phyloP scores from a whole-genome alignment of 2,329 filamentous ascomycete genomes.

The Colletotrichum endophyticum region DNA sequence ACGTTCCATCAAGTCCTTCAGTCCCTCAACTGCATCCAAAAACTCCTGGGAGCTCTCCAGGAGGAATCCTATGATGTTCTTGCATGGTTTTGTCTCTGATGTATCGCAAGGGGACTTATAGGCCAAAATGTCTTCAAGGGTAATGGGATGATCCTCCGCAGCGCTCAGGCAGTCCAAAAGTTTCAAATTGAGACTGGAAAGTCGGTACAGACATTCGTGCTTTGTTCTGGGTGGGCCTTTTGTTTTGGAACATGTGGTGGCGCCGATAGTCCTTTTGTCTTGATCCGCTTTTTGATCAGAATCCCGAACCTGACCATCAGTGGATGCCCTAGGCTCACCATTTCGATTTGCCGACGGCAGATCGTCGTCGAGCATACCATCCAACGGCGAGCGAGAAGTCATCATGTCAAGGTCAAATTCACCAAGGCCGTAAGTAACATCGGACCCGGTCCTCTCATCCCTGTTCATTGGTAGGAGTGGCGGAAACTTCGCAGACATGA shows the following conservation, averaged over 20 bases:
- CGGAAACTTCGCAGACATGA: not conserved
- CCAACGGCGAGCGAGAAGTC: not conserved
- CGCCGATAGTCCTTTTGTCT: not conserved
- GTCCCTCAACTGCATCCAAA: not conserved
- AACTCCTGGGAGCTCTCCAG: not conserved
- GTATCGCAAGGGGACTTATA: not conserved
- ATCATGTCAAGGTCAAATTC: not conserved
- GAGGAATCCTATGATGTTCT: not conserved
- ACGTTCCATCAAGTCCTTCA: not conserved
- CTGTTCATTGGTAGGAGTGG: not conserved
- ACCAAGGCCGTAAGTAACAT: not conserved
- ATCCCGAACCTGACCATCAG: fast-evolving
- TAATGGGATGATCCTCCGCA: not conserved
- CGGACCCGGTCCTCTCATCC: not conserved
- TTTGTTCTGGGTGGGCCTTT: not conserved
- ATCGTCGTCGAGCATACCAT: fast-evolving
- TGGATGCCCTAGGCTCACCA: not conserved
- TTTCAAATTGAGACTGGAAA: not conserved
- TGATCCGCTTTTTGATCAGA: not conserved
- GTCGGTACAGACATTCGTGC: not conserved
- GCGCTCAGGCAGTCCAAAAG: not conserved
- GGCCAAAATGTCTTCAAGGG: not conserved
- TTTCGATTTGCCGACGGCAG: not conserved
- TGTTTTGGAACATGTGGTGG: not conserved
- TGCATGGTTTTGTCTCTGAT: not conserved